Evolutionary conservation across 2,329 filamentous ascomycete genomes (phyloP), one percentile per base, ranked within the genome.

Genomic region (Chaetomiaceae sp.): DNA sequence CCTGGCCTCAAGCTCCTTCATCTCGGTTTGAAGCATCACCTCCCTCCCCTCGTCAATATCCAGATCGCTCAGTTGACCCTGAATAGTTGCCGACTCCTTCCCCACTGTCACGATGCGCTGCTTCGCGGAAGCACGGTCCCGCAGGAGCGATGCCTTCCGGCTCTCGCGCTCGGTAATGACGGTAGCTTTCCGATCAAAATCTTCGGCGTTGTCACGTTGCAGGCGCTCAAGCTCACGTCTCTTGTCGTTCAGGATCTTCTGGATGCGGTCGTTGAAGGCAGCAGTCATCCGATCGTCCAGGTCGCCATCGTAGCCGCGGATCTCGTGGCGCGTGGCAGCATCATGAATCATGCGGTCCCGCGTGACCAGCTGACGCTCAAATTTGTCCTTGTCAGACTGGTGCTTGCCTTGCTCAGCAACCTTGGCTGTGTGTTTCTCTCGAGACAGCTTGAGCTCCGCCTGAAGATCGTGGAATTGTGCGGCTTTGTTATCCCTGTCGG

Each of bases 1-100:
- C 27, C 75, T 77, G 15, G 70, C 68, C 50, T 84, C 78, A 0
- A 86, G 74, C 32, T 93, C 86, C 30, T 80, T 77, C 39, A 86
- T 77, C 43, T 84, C 83, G 14, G 82, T 78, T 57, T 93, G 84
- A 6, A 96, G 73, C 3, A 86, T 73, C 20, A 86, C 85, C 62
- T 88, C 87, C 26, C 79, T 79, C 3, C 90, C 90, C 67, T 97
- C 91, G 56, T 98, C 91, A 24, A 90, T 76, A 29, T 85, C 77
- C 45, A 98, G 83, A n/a, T 73, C 71, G 56, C 84, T 76, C 26
- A 88, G 71, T 26, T 85, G 79, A 38, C 70, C 74, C 60, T 95
- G 87, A 27, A 90, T 72, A 1, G 70, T 68, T 3, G 67, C 67
- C 6, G 83, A 79, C 44, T 85, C 85, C 59, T 76, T 81, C 49